Evolutionary conservation across 163 green algal species (phyloP), one percentile per base, ranked within the genome.

Genomic region (Chlamydomonas reinhardtii): DNA sequence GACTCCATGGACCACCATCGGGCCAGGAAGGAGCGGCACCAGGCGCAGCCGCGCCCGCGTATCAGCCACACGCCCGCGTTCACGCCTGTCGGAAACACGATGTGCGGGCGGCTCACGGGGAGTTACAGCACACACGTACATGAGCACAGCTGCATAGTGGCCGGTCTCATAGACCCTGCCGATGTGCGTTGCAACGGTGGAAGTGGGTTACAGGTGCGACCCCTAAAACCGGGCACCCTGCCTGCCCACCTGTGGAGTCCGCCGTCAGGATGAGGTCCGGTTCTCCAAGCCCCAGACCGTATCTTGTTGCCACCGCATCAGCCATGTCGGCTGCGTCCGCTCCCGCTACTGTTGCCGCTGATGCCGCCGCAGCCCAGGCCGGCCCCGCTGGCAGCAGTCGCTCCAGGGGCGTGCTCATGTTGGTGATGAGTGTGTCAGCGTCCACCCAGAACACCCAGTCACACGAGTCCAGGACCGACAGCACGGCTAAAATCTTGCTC

Each of bases 391-490:
- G 76, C 79, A 90, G 56, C 69, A 79, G 29, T 12, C 17, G 4
- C 69, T 78, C 80, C 32, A 86, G 22, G 8, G 69, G 61, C 5
- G 24, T n/a, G n/a, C 24, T 64, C 12, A 69, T 56, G 59, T 87
- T 93, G 31, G 89, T 93, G 39, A 93, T 84, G 27, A 91, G 71
- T 34, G 88, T 78, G 85, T 93, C 90, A 11, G 90, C 69, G 74
- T 93, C 88, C 68, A 92, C 69, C 88, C 89, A 93, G 31, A 93
- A 90, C 25, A 93, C 76, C 90, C 88, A 92, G 72, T 91, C 85
- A 71, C 65, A 75, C 48, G 82, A 37, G 29, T 73, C 65, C 0
- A 87, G 35, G 16, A 82, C 59, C 15, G 72, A 87, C 24, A 82
- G 61, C 39, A 92, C 86, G 54, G 89, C 89, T 0, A 83, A 72